Percentiles rank a stretch among this genome's conserved stretches.
phyloP scores from a whole-genome alignment of 2,329 filamentous ascomycete genomes.

The Talaromyces sp. region DNA sequence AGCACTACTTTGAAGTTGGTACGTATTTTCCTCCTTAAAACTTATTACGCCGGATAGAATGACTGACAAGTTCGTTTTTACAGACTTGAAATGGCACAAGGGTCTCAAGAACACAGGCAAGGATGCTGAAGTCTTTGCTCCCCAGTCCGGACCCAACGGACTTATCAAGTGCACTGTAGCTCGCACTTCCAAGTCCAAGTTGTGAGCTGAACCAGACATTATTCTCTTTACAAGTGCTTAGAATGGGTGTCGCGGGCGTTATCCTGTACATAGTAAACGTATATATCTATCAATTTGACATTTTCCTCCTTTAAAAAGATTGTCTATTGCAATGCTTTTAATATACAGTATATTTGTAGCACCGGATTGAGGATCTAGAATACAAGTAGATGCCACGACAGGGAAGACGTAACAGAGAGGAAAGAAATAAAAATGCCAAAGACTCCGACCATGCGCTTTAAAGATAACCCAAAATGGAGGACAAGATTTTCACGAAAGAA shows the following conservation, averaged over 20 bases:
- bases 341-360: constrained; percentile 12
- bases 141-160: constrained; percentile 88
- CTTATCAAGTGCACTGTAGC: constrained; percentile 87
- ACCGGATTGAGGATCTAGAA: neutral
- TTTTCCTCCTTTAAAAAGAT: neutral
- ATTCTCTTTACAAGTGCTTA: constrained; percentile 3
- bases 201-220: constrained; percentile 21
- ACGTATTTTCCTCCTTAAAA: constrained; percentile 20
- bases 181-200: constrained; percentile 30
- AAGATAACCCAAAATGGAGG: constrained; percentile 20
- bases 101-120: constrained; percentile 90
- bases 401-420: constrained; percentile 10
- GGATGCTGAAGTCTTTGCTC: constrained; percentile 91
- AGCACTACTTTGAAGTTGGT: constrained; percentile 95
- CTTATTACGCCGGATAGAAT: neutral
- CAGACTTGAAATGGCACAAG: constrained; percentile 96
- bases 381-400: neutral
- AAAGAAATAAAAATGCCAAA: constrained; percentile 18
- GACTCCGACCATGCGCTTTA: constrained; percentile 41
- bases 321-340: constrained; percentile 3
- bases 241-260: constrained; percentile 4
- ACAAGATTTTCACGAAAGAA: constrained; percentile 15
- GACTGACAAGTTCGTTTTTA: neutral
- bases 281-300: constrained; percentile 1
- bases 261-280: neutral